Conservation (phyloP, 2,329 filamentous ascomycete genomes). For the Alternaria tenuissima region DNA sequence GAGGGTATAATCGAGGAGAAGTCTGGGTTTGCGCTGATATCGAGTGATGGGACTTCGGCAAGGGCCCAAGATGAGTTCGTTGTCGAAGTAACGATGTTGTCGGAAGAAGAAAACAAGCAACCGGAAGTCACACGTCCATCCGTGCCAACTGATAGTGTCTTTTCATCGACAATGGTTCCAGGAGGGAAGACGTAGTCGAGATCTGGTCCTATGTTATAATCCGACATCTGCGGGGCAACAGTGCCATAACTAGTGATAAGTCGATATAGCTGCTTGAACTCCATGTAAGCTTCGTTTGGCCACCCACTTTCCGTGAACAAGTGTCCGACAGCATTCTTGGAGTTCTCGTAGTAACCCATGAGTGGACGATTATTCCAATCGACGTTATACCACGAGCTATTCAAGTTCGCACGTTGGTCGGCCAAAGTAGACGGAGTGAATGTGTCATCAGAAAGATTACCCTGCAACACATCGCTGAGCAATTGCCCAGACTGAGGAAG, state of each 20-base stretch:
- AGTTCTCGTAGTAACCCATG: constrained; percentile 61
- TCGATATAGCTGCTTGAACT: constrained; percentile 62
- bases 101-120: constrained; percentile 62
- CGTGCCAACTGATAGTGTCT: constrained; percentile 43
- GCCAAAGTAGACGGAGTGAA: constrained; percentile 63
- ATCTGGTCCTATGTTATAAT: constrained; percentile 65
- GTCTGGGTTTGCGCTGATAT: constrained; percentile 33
- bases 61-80: constrained; percentile 60
- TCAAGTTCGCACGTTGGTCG: constrained; percentile 64
- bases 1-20: constrained; percentile 33
- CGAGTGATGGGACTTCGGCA: constrained; percentile 27
- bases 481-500: constrained; percentile 57
- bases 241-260: constrained; percentile 64
- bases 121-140: constrained; percentile 58
- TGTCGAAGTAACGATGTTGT: constrained; percentile 51
- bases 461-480: constrained; percentile 59
- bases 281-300: constrained; percentile 68
- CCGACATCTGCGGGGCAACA: constrained; percentile 64
- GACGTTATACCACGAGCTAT: constrained; percentile 64
- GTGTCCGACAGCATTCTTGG: constrained; percentile 47
- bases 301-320: constrained; percentile 66
- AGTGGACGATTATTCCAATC: constrained; percentile 55
- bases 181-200: constrained; percentile 63
- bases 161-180: constrained; percentile 40
- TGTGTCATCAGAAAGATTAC: constrained; percentile 59